Percentiles rank a stretch among this genome's conserved stretches.
Conservation (phyloP, 768 basidiomycete species). For the Lentinula sp. region DNA sequence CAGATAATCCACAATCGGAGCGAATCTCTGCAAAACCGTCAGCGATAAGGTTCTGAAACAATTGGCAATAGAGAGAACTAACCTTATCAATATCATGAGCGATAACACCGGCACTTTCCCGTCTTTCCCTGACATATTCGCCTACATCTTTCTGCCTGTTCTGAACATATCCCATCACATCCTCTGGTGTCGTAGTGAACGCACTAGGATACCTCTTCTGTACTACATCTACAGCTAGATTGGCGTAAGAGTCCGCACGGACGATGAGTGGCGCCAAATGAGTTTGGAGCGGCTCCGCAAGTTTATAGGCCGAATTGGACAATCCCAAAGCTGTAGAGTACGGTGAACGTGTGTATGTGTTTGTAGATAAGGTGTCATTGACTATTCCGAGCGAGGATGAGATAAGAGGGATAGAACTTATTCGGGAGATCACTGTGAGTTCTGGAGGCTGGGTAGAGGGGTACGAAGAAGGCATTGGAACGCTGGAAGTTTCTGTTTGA, state of each 20-base stretch:
- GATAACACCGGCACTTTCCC: conserved; percentile 46
- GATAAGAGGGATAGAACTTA: conserved; percentile 71
- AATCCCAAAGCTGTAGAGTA: conserved; percentile 62
- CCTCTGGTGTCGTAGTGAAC: conserved; percentile 69
- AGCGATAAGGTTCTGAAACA: conserved; percentile 34
- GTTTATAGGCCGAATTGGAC: conserved; percentile 52
- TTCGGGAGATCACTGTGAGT: conserved; percentile 55
- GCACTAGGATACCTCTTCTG: conserved; percentile 71
- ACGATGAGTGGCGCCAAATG: conserved; percentile 61
- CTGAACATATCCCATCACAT: conserved; percentile 56
- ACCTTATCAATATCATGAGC: conserved; percentile 58
- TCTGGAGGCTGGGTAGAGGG: conserved; percentile 33
- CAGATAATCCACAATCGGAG: conserved; percentile 73
- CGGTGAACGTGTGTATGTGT: conserved; percentile 56
- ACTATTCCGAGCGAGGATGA: conserved; percentile 57
- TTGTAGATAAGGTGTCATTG: conserved; percentile 51
- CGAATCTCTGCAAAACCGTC: conserved; percentile 43
- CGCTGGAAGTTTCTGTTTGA: conserved; percentile 15
- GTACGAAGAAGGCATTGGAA: conserved; percentile 13
- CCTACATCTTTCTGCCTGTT: conserved; percentile 50
- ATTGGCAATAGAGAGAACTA: conserved; percentile 54
- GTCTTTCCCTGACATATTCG: conserved; percentile 29
- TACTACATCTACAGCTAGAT: conserved; percentile 71
- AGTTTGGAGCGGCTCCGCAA: conserved; percentile 60
- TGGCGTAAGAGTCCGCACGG: conserved; percentile 59